These are phyloP conservation scores for Eutrema yunnanense DNA, from an alignment of 345 rosid species.

Conservation along the genomic window DNA sequence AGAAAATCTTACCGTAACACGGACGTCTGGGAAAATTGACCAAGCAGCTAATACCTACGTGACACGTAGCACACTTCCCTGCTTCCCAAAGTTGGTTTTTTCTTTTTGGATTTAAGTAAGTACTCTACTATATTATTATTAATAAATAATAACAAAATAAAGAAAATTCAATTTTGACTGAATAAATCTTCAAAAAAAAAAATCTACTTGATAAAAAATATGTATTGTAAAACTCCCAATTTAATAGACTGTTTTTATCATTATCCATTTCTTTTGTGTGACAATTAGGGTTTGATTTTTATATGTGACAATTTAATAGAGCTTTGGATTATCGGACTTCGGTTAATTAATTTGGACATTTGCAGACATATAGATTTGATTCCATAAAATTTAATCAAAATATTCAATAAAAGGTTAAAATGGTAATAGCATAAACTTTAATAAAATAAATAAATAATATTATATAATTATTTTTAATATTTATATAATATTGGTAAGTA, in stretches of 20 bases:
- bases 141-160: background rate
- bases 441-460: background rate
- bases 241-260: no score
- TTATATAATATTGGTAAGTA: no score
- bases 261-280: background rate
- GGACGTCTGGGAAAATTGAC: constrained; percentile 30
- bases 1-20: constrained; percentile 50
- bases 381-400: no score
- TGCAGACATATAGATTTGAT: no score
- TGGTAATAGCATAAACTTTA: background rate
- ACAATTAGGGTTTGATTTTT: background rate
- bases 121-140: background rate
- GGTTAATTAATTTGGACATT: background rate
- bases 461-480: background rate
- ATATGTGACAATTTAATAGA: background rate
- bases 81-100: constrained; percentile 35
- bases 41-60: background rate
- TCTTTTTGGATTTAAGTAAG: constrained; percentile 27
- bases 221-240: background rate
- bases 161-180: background rate
- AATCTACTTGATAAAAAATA: no score
- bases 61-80: constrained; percentile 34
- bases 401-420: background rate
- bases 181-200: background rate
- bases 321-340: background rate